phyloP scores from a whole-genome alignment of 2,329 filamentous ascomycete genomes.

The Clonostachys solani region DNA sequence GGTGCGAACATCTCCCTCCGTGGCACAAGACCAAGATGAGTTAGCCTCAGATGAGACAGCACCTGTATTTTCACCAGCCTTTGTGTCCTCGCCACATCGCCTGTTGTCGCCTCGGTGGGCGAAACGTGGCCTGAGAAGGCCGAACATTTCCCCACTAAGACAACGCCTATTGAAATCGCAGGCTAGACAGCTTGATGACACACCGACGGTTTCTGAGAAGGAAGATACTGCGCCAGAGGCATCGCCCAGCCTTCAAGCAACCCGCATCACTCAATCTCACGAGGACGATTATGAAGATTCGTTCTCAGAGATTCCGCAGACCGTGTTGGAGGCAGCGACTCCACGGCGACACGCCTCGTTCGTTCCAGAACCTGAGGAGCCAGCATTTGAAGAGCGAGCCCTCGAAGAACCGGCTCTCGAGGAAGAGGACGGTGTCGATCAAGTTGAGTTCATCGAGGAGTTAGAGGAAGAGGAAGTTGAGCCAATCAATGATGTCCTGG shows the following conservation, averaged over 20 bases:
- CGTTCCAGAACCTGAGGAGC: slow-evolving; percentile 1
- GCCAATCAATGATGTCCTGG: background rate
- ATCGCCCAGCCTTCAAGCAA: background rate
- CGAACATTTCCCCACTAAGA: slow-evolving; percentile 3
- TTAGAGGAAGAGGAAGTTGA: slow-evolving; percentile 6
- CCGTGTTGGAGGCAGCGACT: slow-evolving; percentile 43
- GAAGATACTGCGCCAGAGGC: background rate
- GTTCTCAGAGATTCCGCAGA: slow-evolving; percentile 52
- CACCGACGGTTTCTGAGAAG: too few relatives aligned
- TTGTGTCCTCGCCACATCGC: background rate
- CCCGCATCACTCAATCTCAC: background rate
- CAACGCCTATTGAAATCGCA: background rate
- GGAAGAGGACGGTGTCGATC: background rate
- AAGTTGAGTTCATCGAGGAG: background rate
- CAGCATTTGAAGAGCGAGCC: slow-evolving; percentile 3
- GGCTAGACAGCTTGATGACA: background rate
- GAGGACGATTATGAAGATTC: slow-evolving; percentile 41
- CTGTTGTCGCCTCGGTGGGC: slow-evolving; percentile 6
- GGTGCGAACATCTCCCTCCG: background rate
- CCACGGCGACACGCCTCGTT: slow-evolving; percentile 20
- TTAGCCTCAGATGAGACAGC: background rate
- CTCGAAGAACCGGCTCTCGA: background rate
- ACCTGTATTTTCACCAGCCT: background rate
- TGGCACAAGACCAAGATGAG: background rate
- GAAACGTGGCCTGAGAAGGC: slow-evolving; percentile 28